A percentile compares a stretch with the other conserved stretches of the same genome.
These are phyloP conservation scores for Azolla pinnata DNA, from an alignment of 75 land plant genomes.

Conservation along the genomic window DNA sequence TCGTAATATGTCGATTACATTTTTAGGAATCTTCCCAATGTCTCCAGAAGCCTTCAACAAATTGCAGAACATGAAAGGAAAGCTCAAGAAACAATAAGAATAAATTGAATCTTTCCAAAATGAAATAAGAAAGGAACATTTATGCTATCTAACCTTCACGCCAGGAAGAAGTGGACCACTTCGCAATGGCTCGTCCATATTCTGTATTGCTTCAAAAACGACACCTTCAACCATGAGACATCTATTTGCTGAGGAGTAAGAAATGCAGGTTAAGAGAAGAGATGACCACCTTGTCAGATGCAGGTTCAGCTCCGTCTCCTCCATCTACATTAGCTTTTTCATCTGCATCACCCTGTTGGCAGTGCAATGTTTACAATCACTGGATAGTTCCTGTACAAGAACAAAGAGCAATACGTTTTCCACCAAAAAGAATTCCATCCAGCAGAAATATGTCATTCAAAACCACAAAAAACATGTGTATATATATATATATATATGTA, in stretches of 20 bases:
- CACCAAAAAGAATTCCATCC: background rate
- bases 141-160: conserved; percentile 37
- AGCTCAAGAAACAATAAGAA: background rate
- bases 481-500: background rate
- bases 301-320: background rate
- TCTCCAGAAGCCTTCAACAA: conserved; percentile 45
- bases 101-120: conserved; percentile 1
- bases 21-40: conserved; percentile 53
- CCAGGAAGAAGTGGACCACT: conserved; percentile 88
- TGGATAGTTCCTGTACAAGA: background rate
- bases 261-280: too few relatives aligned
- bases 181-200: conserved; percentile 28
- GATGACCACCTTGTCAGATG: too few relatives aligned
- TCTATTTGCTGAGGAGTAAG: background rate
- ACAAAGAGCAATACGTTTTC: background rate
- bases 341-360: background rate
- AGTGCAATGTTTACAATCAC: background rate
- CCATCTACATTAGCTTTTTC: background rate
- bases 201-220: conserved; percentile 11
- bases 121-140: conserved; percentile 1
- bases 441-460: background rate
- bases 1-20: conserved; percentile 53
- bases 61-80: background rate
- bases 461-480: background rate
- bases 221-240: background rate